phyloP scores from a whole-genome alignment of 2,329 filamentous ascomycete species.

The Kalaharituber pfeilii region DNA sequence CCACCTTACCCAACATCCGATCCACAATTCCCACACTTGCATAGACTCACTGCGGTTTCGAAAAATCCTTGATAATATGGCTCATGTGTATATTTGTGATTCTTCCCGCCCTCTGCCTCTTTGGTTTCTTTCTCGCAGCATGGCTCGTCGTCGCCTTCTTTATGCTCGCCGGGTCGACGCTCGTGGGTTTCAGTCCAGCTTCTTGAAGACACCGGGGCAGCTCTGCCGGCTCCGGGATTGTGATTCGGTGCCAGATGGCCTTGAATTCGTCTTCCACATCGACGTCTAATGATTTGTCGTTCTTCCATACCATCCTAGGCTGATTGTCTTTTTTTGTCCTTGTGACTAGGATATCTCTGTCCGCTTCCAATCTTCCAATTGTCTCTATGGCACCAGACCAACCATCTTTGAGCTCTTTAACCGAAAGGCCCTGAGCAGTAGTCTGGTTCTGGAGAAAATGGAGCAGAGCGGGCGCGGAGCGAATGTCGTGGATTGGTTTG shows the following conservation, averaged over 20 bases:
- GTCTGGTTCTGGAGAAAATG: slow-evolving; percentile 64
- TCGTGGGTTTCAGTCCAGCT: slow-evolving; percentile 68
- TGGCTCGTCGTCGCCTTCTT: slow-evolving; percentile 30
- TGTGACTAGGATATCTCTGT: slow-evolving; percentile 67
- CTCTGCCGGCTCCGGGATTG: slow-evolving; percentile 57
- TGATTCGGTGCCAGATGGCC: slow-evolving; percentile 63
- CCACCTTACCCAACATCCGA: too few species aligned
- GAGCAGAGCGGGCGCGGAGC: slow-evolving; percentile 57
- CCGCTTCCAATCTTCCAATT: slow-evolving; percentile 58
- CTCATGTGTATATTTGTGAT: slow-evolving; percentile 79
- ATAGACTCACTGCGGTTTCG: background rate
- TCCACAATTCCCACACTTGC: too few species aligned
- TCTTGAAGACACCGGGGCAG: slow-evolving; percentile 59
- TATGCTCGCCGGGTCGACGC: slow-evolving; percentile 51
- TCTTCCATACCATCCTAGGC: slow-evolving; percentile 71
- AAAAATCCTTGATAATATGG: slow-evolving; percentile 56
- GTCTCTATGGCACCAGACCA: slow-evolving; percentile 73
- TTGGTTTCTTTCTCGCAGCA: slow-evolving; percentile 34
- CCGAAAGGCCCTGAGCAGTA: slow-evolving; percentile 61
- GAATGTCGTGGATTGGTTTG: slow-evolving; percentile 68
- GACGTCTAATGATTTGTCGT: slow-evolving; percentile 62
- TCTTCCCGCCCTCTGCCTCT: slow-evolving; percentile 58
- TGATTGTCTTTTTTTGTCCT: slow-evolving; percentile 84
- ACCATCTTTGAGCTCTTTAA: slow-evolving; percentile 88
- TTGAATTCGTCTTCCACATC: slow-evolving; percentile 64